Evolutionary conservation across 768 basidiomycete genomes (phyloP), one percentile per base, ranked within the genome.

Genomic region (Mycena alexandri): DNA sequence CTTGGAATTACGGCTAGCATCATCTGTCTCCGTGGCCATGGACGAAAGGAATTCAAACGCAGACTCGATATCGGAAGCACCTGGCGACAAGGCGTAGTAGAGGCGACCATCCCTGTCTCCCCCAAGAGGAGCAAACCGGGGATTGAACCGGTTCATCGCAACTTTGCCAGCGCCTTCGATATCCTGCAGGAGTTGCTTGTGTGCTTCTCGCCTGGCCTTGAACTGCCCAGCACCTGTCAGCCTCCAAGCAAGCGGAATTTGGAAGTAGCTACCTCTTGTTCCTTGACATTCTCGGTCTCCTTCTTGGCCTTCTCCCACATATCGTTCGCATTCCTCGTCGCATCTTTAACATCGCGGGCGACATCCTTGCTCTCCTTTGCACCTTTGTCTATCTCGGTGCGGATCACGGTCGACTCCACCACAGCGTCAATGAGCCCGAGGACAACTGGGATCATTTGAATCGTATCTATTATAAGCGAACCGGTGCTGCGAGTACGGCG

Each of bases 391-490:
- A 95, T 77, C 61, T 89, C 90, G 34, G 86, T 83, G 14, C 87
- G 85, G 22, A 91, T 77, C 19, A 74, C 71, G 50, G 81, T 77
- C 10, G 88, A 83, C 29, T 83, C 76, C 19, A 89, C 70, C 2
- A 80, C 83, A 9, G 77, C 77, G 43, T 90, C 82, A 16, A 91
- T 83, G n/a, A 95, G 79, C 5, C 86, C 84, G 9, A 83, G 67
- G 33, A 94, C 73, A 22, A 92, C 83, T 17, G 93, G 92, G 16
- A 94, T 79, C 71, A 94, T 82, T 71, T 93, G 93, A 6, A 83
- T 83, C 0, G 91, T 72, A 83, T 83, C 67, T 66, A 79, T 63
- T 76, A 80, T 63, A 61, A 64, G 42, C 63, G 77, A 76, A 14
- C 75, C 74, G 17, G 79, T 75, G 42, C 79, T 79, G 5, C 80